These are phyloP conservation scores for Lactarius trivialis DNA, from an alignment of 768 basidiomycete species.

Conservation along the genomic window DNA sequence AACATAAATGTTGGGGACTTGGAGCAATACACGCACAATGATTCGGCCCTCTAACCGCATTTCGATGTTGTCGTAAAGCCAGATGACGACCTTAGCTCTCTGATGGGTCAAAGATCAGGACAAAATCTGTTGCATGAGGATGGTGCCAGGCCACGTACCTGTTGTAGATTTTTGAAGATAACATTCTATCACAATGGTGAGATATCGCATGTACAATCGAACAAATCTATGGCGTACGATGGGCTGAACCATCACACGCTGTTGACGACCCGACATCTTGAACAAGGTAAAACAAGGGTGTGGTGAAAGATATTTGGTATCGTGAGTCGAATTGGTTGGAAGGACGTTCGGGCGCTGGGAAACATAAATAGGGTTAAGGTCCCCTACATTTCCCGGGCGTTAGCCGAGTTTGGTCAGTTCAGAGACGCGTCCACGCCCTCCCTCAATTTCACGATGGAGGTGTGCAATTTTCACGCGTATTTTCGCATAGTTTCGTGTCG, in stretches of 20 bases:
- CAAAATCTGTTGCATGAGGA: slow-evolving; percentile 13
- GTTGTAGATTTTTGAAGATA: slow-evolving; percentile 96
- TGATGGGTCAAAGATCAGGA: slow-evolving; percentile 29
- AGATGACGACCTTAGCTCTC: slow-evolving; percentile 83
- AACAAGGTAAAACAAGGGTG: slow-evolving; percentile 2
- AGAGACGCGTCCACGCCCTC: slow-evolving; percentile 19
- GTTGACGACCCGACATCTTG: slow-evolving; percentile 87
- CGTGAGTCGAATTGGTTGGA: not conserved
- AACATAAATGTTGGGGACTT: slow-evolving; percentile 33
- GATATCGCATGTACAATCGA: slow-evolving; percentile 17
- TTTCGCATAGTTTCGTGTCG: slow-evolving; percentile 7
- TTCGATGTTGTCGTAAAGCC: slow-evolving; percentile 95
- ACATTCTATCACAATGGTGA: slow-evolving; percentile 57
- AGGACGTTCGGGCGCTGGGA: not conserved
- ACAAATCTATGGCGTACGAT: slow-evolving; percentile 59
- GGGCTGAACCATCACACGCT: slow-evolving; percentile 99
- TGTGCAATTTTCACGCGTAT: slow-evolving; percentile 16
- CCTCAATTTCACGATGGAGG: slow-evolving; percentile 31
- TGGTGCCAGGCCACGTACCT: slow-evolving; percentile 37
- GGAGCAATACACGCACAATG: slow-evolving; percentile 58
- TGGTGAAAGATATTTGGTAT: not conserved
- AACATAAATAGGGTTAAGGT: slow-evolving; percentile 13
- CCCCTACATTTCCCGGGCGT: not conserved
- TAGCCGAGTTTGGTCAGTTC: slow-evolving; percentile 7
- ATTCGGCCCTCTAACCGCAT: slow-evolving; percentile 96